phyloP scores from a whole-genome alignment of 106 monocot species.

The Xerophyta viscosa region DNA sequence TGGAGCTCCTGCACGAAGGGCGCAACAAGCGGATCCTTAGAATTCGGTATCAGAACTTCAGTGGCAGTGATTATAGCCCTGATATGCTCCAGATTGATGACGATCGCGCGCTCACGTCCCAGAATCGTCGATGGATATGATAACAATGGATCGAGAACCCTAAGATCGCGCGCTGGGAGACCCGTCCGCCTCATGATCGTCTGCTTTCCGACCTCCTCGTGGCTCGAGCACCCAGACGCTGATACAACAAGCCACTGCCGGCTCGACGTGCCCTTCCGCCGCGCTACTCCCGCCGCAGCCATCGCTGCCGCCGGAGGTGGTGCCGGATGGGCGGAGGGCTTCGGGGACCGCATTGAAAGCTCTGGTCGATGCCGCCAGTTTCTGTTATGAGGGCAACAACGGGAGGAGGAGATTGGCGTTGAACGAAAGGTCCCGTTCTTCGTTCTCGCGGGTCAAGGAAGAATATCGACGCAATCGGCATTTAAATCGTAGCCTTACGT shows the following conservation, averaged over 20 bases:
- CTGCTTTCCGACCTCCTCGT: constrained; percentile 53
- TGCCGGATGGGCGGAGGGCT: no score
- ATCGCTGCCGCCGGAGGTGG: no score
- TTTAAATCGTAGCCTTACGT: no score
- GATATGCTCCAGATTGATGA: constrained; percentile 59
- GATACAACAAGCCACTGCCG: constrained; percentile 49
- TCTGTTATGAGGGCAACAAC: no score
- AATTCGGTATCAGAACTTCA: constrained; percentile 50
- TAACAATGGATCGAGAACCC: constrained; percentile 51
- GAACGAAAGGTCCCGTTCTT: no score
- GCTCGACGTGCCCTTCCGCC: constrained; percentile 23
- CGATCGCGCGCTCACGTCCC: constrained; percentile 56
- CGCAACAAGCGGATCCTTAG: constrained; percentile 31
- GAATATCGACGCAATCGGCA: no score
- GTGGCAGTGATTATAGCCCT: constrained; percentile 53
- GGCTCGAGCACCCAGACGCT: constrained; percentile 16
- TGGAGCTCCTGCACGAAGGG: constrained; percentile 38
- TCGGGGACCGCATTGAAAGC: no score
- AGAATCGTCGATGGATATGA: constrained; percentile 60
- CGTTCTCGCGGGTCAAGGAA: no score
- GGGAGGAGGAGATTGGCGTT: no score
- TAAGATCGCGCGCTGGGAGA: constrained; percentile 49
- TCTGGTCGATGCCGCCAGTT: no score
- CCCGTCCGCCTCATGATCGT: constrained; percentile 56
- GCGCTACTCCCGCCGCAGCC: not conserved